These are phyloP conservation scores for Symbiotaphrina buchneri DNA, from an alignment of 495 filamentous ascomycete genomes.

Conservation along the genomic window DNA sequence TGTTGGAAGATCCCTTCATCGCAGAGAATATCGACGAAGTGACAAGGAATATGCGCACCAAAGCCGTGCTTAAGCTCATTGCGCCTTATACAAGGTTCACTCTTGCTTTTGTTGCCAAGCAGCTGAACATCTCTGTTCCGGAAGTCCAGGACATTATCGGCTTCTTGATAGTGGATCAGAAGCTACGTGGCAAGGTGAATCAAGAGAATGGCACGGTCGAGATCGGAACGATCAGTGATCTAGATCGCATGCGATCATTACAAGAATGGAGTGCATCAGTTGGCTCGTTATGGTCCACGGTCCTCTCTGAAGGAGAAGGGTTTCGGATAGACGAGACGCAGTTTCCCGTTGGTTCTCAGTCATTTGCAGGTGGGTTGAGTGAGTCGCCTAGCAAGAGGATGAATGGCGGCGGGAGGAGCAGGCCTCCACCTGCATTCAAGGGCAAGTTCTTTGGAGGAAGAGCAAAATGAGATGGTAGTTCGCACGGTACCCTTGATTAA, in stretches of 20 bases:
- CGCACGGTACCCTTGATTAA: too few relatives aligned
- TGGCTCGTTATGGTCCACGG: constrained; percentile 32
- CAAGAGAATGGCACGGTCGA: constrained; percentile 66
- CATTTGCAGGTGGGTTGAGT: neutral
- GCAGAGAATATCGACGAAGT: constrained; percentile 98
- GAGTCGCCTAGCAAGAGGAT: too few relatives aligned
- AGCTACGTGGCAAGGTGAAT: constrained; percentile 72
- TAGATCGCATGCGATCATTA: constrained; percentile 50
- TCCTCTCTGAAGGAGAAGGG: constrained; percentile 53
- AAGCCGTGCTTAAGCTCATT: constrained; percentile 80
- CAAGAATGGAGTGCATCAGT: constrained; percentile 50
- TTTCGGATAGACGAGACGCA: constrained; percentile 22
- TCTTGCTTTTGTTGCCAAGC: constrained; percentile 61
- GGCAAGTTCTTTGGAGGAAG: too few relatives aligned
- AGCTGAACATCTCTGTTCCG: constrained; percentile 57
- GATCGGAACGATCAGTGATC: constrained; percentile 52
- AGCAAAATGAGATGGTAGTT: too few relatives aligned
- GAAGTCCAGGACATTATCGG: constrained; percentile 89
- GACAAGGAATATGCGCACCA: constrained; percentile 93
- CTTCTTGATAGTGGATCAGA: constrained; percentile 76
- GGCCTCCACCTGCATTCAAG: too few relatives aligned
- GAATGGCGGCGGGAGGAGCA: too few relatives aligned
- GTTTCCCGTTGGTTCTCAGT: neutral
- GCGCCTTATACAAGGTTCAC: constrained; percentile 88
- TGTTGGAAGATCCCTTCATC: constrained; percentile 84